Evolutionary conservation across 768 basidiomycete species (phyloP), one percentile per base, ranked within the genome.

Genomic region (Kwoniella dendrophila): DNA sequence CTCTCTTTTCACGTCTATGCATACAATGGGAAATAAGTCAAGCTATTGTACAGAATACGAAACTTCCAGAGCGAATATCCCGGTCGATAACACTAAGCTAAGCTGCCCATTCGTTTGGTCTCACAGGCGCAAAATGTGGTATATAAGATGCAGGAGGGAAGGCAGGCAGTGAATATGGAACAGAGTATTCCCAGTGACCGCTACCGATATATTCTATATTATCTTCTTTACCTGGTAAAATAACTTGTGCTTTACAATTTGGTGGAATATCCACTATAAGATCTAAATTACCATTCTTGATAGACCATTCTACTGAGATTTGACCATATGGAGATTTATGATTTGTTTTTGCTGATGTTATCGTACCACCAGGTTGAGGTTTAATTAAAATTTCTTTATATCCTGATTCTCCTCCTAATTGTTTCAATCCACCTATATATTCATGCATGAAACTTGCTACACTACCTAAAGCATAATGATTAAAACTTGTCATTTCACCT

Each of bases 401-500:
- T n/a, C 74, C 72, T 14, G 68, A 55, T 7, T 51, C n/a, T n/a
- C n/a, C n/a, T n/a, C n/a, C 26, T 6, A 64, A 30, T 1, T 62
- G 64, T 1, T 58, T 12, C 20, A 75, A 54, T 26, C 74, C 74
- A 11, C 74, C 74, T 22, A 73, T 53, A 1, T 55, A 53, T 16
- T 20, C 27, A 54, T 75, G 72, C 56, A 75, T 33, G 41, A 73
- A 75, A 30, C 33, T 50, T 1, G 72, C 70, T 6, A 73, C 72
- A 14, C 66, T 45, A 0, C 74, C 74, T 0, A 76, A 53, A 18
- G 74, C 70, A 44, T 76, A 76, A 41, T 76, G 74, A 48, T 76
- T 76, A 67, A 76, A 76, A n/a, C 62, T 64, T 10, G 74, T 76
- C 74, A 76, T 76, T 38, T 76, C 66, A 2, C 74, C 74, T 2